phyloP scores from a whole-genome alignment of 441 rosid species.

The Erodium texanum region DNA sequence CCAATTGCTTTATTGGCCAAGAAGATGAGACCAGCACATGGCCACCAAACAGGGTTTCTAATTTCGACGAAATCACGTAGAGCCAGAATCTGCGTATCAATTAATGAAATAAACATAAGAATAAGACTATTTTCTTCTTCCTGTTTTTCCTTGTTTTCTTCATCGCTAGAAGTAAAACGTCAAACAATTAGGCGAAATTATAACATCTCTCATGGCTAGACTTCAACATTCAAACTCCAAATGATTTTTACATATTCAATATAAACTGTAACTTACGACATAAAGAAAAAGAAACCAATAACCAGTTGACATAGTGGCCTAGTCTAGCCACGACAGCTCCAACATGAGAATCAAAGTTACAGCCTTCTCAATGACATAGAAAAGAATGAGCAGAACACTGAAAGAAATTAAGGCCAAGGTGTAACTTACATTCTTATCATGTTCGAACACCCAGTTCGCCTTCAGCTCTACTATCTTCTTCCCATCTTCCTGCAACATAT shows the following conservation, averaged over 20 bases:
- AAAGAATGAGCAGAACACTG: slow-evolving; percentile 3
- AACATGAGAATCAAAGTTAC: slow-evolving; percentile 39
- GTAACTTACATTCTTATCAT: slow-evolving; percentile 66
- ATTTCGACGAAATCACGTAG: slow-evolving; percentile 66
- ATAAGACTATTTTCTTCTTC: not conserved
- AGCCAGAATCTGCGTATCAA: slow-evolving; percentile 58
- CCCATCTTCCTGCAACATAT: slow-evolving; percentile 57
- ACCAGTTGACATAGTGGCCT: slow-evolving; percentile 72
- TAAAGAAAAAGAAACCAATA: too few species aligned
- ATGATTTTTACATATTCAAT: too few species aligned
- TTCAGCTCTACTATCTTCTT: slow-evolving; percentile 57
- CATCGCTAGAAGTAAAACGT: too few species aligned
- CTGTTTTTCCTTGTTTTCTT: too few species aligned
- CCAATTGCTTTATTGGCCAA: slow-evolving; percentile 78
- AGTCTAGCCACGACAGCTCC: slow-evolving; percentile 93
- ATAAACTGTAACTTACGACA: too few species aligned
- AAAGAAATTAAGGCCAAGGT: slow-evolving; percentile 20
- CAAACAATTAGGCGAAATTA: too few species aligned
- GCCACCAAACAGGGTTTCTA: slow-evolving; percentile 97
- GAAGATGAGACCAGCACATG: slow-evolving; percentile 93
- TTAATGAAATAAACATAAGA: slow-evolving; percentile 4
- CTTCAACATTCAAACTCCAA: too few species aligned
- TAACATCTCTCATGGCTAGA: too few species aligned
- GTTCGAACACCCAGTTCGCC: slow-evolving; percentile 50
- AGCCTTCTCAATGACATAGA: slow-evolving; percentile 19